Conservation (phyloP, 805 yeast species). For the Citeromyces matritensis region DNA sequence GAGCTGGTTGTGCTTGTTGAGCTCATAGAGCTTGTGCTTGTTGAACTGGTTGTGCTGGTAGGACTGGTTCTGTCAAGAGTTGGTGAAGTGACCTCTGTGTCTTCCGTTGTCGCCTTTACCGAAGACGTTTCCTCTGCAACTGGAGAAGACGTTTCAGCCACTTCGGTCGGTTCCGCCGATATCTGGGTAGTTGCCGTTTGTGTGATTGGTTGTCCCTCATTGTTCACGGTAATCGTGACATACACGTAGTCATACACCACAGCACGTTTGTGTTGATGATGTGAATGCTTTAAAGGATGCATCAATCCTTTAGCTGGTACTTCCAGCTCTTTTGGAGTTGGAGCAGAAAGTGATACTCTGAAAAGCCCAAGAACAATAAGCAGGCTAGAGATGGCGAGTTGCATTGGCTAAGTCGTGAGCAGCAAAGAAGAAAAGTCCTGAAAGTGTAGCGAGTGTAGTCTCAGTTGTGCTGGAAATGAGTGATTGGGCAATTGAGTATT, state of each 20-base stretch:
- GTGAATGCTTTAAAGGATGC: slow-evolving; percentile 22
- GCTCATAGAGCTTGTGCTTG: slow-evolving; percentile 1
- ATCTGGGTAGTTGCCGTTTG: slow-evolving; percentile 11
- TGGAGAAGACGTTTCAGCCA: slow-evolving; percentile 13
- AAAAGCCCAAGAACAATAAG: slow-evolving; percentile 11
- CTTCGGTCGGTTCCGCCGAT: slow-evolving; percentile 8
- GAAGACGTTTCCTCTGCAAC: slow-evolving; percentile 7
- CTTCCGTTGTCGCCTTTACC: slow-evolving; percentile 10
- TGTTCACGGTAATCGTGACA: slow-evolving; percentile 38
- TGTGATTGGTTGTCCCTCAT: slow-evolving; percentile 26
- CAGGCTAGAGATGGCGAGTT: slow-evolving; percentile 7
- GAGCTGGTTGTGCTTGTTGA: slow-evolving; percentile 7
- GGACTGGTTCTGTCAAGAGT: not conserved
- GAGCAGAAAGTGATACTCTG: slow-evolving; percentile 12
- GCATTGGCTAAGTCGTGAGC: not conserved
- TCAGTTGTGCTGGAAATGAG: not conserved
- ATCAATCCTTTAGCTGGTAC: slow-evolving; percentile 20
- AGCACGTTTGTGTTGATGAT: slow-evolving; percentile 48
- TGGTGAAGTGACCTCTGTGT: not conserved
- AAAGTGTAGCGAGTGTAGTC: not conserved
- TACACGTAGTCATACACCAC: slow-evolving; percentile 30
- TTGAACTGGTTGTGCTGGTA: slow-evolving; percentile 7
- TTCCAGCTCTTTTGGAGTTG: slow-evolving; percentile 13
- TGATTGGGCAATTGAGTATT: not conserved
- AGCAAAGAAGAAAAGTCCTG: not conserved